These are phyloP conservation scores for Penicillium bovifimosum DNA, from an alignment of 495 filamentous ascomycete species.

Conservation along the genomic window DNA sequence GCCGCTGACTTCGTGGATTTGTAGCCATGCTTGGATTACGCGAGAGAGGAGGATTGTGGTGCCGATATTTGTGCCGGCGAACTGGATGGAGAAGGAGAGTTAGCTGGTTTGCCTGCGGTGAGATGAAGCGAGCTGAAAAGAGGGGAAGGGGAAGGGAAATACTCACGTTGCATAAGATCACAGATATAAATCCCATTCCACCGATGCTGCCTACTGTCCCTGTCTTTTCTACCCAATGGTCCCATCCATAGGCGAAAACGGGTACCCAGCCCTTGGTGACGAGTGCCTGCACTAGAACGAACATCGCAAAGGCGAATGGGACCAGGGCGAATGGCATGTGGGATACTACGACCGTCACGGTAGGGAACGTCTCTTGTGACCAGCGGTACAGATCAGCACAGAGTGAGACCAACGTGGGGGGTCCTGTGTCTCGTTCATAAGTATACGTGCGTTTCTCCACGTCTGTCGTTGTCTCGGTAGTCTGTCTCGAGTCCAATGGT, in stretches of 20 bases:
- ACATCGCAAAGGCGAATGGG: slow-evolving; percentile 63
- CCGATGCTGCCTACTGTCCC: slow-evolving; percentile 58
- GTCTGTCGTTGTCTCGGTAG: slow-evolving; percentile 5
- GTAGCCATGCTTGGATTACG: slow-evolving; percentile 57
- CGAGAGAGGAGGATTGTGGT: slow-evolving; percentile 63
- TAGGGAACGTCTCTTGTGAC: slow-evolving; percentile 62
- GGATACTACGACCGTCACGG: slow-evolving; percentile 50
- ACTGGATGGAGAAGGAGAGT: slow-evolving; percentile 34
- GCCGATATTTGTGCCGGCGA: slow-evolving; percentile 65
- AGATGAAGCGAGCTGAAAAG: too few relatives aligned
- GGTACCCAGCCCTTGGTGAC: slow-evolving; percentile 63
- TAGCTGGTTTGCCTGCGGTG: neutral
- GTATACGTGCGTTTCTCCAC: slow-evolving; percentile 9
- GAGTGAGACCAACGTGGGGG: slow-evolving; percentile 45
- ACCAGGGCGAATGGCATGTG: slow-evolving; percentile 59
- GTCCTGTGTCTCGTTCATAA: neutral
- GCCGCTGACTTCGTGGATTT: slow-evolving; percentile 43
- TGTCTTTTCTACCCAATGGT: slow-evolving; percentile 60
- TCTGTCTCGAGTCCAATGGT: neutral
- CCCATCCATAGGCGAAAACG: slow-evolving; percentile 62
- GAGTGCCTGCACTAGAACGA: slow-evolving; percentile 60
- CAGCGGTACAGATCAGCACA: slow-evolving; percentile 40
- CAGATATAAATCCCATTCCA: slow-evolving; percentile 63
- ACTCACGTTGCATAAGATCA: slow-evolving; percentile 63
- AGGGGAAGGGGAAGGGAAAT: too few relatives aligned